Conservation (phyloP, 176 grass and related monocot genomes). For the Neostapfia colusana region DNA sequence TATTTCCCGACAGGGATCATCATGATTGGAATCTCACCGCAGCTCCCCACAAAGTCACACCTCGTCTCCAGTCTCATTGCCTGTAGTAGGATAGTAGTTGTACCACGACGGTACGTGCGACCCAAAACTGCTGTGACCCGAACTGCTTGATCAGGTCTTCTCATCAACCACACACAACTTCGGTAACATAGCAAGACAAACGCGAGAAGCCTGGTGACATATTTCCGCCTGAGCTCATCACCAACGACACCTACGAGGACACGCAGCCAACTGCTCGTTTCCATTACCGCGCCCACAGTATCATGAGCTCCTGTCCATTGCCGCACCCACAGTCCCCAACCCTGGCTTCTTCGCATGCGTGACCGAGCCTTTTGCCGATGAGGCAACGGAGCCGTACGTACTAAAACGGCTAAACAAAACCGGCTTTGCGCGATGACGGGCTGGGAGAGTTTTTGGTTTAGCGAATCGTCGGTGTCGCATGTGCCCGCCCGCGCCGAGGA, state of each 20-base stretch:
- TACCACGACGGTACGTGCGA: not conserved
- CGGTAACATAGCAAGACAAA: too few relatives aligned
- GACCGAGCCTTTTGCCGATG: not conserved
- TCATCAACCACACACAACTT: too few relatives aligned
- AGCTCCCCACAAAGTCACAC: not conserved
- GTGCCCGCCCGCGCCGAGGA: not conserved
- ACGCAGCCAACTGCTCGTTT: too few relatives aligned
- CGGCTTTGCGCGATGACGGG: not conserved
- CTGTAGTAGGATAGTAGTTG: not conserved
- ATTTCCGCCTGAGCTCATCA: too few relatives aligned
- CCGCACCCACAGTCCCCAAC: not conserved
- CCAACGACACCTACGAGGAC: too few relatives aligned
- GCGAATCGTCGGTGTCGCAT: not conserved
- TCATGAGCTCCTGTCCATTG: too few relatives aligned
- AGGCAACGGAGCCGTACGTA: not conserved
- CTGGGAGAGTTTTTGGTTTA: not conserved
- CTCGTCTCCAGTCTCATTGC: not conserved
- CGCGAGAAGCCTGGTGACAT: too few relatives aligned
- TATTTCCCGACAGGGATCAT: not conserved
- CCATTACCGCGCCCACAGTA: too few relatives aligned
- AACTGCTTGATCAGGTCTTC: too few relatives aligned
- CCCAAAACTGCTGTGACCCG: not conserved
- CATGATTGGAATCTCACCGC: not conserved
- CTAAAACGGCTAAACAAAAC: not conserved
- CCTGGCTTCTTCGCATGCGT: not conserved